Base-by-base conservation (phyloP, 257 asterid genomes). In the Capsicum baccatum region DNA sequence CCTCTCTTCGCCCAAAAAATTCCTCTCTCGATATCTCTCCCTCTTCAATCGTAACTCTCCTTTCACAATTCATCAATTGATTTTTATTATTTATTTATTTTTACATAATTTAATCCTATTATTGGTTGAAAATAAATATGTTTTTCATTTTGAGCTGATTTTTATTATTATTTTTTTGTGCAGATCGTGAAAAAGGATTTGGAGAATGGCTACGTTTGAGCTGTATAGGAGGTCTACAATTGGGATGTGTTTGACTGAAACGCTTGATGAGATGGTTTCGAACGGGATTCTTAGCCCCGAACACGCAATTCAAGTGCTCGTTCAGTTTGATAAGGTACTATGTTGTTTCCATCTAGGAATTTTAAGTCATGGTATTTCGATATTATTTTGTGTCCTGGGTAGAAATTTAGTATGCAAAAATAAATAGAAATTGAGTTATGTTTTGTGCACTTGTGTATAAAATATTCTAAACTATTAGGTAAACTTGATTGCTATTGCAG, bases 181-280 rank as follows among this genome's bases (percentile, higher is more conserved):
- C 64, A 84, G 81, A 78, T 78, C 81, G 47, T 57, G 2, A 56
- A 66, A 60, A 63, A 70, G 62, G 44, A 50, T 3, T 69, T 8
- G 58, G 58, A 58, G 33, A 83, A 96, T 96, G 99, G 95, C 99
- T 79, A 96, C 98, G 81, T 96, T 96, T 71, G 99, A 96, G 91
- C 89, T 96, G 83, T 94, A 96, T 86, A 79, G 98, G 86, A 91
- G 97, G 86, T 96, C 99, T 6, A 93, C 99, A 64, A 91, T 94
- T 79, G 99, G 99, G 73, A 93, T 93, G 98, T 94, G 98, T 84
- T 87, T 94, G 89, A 92, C 97, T 12, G 98, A 94, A 74, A 91
- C 98, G 48, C 96, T 94, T 55, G 99, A 96, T 88, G 97, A 93
- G 89, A 92, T 96, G 98, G 98, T 94, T 21, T 87, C 92, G 6